Conservation (phyloP, 306 rosid species). For the Castanea mollissima region DNA sequence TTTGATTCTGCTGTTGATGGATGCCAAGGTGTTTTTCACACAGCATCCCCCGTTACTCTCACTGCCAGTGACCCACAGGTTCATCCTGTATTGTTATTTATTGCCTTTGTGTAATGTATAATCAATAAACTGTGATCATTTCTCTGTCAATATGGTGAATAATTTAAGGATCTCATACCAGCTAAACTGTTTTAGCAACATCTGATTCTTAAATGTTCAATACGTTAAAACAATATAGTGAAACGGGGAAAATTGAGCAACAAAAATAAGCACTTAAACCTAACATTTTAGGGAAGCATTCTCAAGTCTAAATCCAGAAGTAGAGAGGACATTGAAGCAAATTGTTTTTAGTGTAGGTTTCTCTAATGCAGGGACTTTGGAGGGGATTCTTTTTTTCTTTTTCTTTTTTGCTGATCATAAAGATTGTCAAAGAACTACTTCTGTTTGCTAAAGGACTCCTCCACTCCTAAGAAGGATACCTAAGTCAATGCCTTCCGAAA, state of each 20-base stretch:
- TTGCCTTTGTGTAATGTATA: not conserved
- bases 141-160: too few relatives aligned
- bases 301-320: too few relatives aligned
- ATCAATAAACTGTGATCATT: not conserved
- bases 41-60: slow-evolving; percentile 23
- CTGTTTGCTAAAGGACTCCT: not conserved
- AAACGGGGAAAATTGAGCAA: not conserved
- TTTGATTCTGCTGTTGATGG: slow-evolving; percentile 31
- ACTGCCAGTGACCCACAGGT: slow-evolving; percentile 30
- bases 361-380: too few relatives aligned
- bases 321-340: too few relatives aligned
- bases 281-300: not conserved
- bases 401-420: too few relatives aligned
- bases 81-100: not conserved
- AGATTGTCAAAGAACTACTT: too few relatives aligned
- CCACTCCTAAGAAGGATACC: not conserved
- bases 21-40: slow-evolving; percentile 34
- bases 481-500: not conserved
- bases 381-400: too few relatives aligned
- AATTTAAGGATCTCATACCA: too few relatives aligned
- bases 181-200: not conserved
- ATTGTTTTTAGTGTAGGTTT: too few relatives aligned
- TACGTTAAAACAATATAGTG: not conserved
- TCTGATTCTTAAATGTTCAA: not conserved
- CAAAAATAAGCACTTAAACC: not conserved